phyloP scores from a whole-genome alignment of 1,284 basidiomycete genomes.

The Violaceomyces palustris region DNA sequence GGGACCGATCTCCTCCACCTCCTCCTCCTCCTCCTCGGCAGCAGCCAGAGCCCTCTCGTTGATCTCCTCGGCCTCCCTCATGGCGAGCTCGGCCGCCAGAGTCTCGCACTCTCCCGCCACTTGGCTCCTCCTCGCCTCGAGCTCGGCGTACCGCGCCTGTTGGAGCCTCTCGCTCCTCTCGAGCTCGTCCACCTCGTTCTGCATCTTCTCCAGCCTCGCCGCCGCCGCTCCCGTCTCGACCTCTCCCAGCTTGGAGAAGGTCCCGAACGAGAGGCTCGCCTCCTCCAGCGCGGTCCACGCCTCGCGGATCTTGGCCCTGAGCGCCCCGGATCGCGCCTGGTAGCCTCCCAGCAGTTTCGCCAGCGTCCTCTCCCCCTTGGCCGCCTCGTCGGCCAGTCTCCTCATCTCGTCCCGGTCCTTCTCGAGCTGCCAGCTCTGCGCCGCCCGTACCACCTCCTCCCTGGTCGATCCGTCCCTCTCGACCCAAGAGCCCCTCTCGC shows the following conservation, averaged over 20 bases:
- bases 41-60: constrained; percentile 22
- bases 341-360: constrained; percentile 84
- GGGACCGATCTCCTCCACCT: too few species aligned
- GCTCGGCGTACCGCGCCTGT: constrained; percentile 28
- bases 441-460: constrained; percentile 53
- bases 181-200: constrained; percentile 34
- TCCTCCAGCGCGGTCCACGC: constrained; percentile 23
- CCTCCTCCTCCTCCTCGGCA: too few species aligned
- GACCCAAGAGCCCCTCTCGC: constrained; percentile 64
- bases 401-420: constrained; percentile 69
- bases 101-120: constrained; percentile 36
- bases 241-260: constrained; percentile 33
- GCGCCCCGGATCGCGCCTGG: constrained; percentile 67
- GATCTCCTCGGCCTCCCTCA: constrained; percentile 43
- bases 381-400: constrained; percentile 72
- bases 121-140: constrained; percentile 22
- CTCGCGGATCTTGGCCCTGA: constrained; percentile 57
- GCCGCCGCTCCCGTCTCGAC: constrained; percentile 34
- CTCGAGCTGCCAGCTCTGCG: constrained; percentile 60
- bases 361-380: constrained; percentile 89
- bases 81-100: constrained; percentile 44
- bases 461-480: too few species aligned
- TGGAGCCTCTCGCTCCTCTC: constrained; percentile 31
- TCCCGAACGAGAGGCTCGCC: constrained; percentile 18
- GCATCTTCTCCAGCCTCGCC: constrained; percentile 38